Evolutionary conservation across 1,284 basidiomycete species (phyloP).

Genomic region (Paramarasmius palmivorus): DNA sequence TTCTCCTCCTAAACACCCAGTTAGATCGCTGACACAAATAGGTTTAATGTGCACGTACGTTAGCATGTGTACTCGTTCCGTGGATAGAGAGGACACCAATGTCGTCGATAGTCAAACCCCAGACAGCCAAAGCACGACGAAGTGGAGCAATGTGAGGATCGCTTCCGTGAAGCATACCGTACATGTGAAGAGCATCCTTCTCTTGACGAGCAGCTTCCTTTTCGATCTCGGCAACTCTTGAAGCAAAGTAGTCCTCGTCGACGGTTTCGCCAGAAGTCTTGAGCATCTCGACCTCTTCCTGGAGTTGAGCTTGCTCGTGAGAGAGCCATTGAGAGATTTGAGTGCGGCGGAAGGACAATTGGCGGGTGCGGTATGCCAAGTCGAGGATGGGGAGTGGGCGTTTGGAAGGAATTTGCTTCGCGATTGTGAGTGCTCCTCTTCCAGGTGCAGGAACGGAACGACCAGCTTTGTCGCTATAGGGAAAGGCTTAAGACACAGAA

Average conservation of each 20-base stretch:
- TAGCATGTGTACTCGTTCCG: slow-evolving; percentile 95
- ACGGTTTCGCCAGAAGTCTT: slow-evolving; percentile 55
- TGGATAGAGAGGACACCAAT: slow-evolving; percentile 90
- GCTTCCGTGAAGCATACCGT: slow-evolving; percentile 91
- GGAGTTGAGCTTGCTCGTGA: slow-evolving; percentile 84
- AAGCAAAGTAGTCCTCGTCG: slow-evolving; percentile 71
- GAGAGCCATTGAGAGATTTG: slow-evolving; percentile 94
- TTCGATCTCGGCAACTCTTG: slow-evolving; percentile 82
- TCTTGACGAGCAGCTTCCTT: slow-evolving; percentile 89
- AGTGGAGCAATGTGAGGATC: slow-evolving; percentile 89
- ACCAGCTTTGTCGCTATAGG: slow-evolving; percentile 85
- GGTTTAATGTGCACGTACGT: too few species aligned
- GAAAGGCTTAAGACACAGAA: slow-evolving; percentile 8
- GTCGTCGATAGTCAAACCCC: slow-evolving; percentile 93
- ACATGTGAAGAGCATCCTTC: slow-evolving; percentile 85
- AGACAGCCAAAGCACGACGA: slow-evolving; percentile 92
- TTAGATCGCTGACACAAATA: too few species aligned
- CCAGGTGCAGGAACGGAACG: slow-evolving; percentile 94
- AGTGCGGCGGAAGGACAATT: slow-evolving; percentile 89
- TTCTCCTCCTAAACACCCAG: slow-evolving; percentile 79
- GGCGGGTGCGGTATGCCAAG: slow-evolving; percentile 85
- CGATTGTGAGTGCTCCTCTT: slow-evolving; percentile 84
- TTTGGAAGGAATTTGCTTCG: slow-evolving; percentile 77
- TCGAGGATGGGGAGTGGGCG: slow-evolving; percentile 79
- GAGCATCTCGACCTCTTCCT: slow-evolving; percentile 70